phyloP scores from a whole-genome alignment of 2,329 filamentous ascomycete genomes.

The Aspergillus neotritici region DNA sequence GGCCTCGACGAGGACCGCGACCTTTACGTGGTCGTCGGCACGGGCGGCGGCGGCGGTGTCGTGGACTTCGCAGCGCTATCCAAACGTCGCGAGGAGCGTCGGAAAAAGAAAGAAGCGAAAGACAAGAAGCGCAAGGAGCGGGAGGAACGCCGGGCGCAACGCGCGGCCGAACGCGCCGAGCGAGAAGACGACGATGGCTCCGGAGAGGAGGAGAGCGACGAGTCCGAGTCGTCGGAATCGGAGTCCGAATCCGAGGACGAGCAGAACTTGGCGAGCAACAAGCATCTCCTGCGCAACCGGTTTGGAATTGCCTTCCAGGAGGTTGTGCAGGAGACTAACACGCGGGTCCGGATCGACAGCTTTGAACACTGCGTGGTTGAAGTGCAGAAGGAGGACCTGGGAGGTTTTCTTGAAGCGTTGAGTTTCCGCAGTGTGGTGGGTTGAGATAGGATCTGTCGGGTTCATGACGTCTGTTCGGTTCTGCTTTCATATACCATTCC shows the following conservation, averaged over 20 bases:
- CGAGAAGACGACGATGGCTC: slow-evolving; percentile 52
- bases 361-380: slow-evolving; percentile 98
- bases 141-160: slow-evolving; percentile 58
- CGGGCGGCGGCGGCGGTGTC: slow-evolving; percentile 76
- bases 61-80: slow-evolving; percentile 61
- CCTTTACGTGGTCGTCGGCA: slow-evolving; percentile 88
- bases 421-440: slow-evolving; percentile 83
- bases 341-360: slow-evolving; percentile 84
- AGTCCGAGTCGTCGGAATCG: slow-evolving; percentile 39
- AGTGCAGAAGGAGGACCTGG: slow-evolving; percentile 91
- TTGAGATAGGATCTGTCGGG: slow-evolving; percentile 18
- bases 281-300: slow-evolving; percentile 72
- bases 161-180: slow-evolving; percentile 47
- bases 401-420: slow-evolving; percentile 81
- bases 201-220: slow-evolving; percentile 60
- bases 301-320: slow-evolving; percentile 96
- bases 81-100: slow-evolving; percentile 60
- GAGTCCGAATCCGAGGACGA: slow-evolving; percentile 54
- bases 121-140: slow-evolving; percentile 57
- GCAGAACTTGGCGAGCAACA: slow-evolving; percentile 50
- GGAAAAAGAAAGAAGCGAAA: slow-evolving; percentile 58
- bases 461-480: slow-evolving; percentile 5
- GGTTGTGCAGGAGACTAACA: slow-evolving; percentile 84
- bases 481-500: slow-evolving; percentile 2
- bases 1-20: slow-evolving; percentile 80